A percentile compares a stretch with the other conserved stretches of the same genome.
Evolutionary conservation across 2,329 filamentous ascomycete species (phyloP).

Genomic region (Aspergillus sp.): DNA sequence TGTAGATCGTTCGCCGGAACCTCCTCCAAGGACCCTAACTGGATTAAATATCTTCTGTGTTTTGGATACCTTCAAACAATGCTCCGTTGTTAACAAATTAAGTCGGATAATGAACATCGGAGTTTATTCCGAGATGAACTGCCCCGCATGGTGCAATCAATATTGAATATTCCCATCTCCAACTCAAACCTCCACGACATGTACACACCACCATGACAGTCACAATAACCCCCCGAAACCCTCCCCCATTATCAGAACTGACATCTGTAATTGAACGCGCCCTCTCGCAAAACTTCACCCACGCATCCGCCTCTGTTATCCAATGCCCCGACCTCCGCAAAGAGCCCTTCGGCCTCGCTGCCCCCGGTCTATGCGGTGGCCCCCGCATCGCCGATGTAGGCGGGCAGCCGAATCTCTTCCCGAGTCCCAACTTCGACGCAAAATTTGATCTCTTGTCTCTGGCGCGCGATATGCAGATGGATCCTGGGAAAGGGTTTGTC

Average conservation of each 20-base stretch:
- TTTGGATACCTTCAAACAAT: too few relatives aligned
- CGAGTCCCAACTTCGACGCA: conserved; percentile 33
- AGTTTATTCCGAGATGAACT: too few relatives aligned
- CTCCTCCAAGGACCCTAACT: too few relatives aligned
- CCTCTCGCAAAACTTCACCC: neutral
- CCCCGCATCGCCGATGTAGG: conserved; percentile 46
- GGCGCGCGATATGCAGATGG: conserved; percentile 39
- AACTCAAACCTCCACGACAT: neutral
- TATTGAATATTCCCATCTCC: too few relatives aligned
- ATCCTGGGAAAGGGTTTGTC: conserved; percentile 29
- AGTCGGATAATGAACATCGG: too few relatives aligned
- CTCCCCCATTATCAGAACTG: conserved; percentile 1
- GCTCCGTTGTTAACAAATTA: too few relatives aligned
- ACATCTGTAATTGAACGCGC: neutral
- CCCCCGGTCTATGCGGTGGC: conserved; percentile 41
- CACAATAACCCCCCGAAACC: neutral
- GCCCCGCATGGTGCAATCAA: too few relatives aligned
- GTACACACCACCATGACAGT: neutral
- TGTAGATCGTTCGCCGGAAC: too few relatives aligned
- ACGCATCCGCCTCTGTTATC: neutral
- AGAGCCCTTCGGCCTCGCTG: conserved; percentile 9
- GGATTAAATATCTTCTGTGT: too few relatives aligned
- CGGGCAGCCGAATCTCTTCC: conserved; percentile 44
- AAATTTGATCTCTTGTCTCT: conserved; percentile 30
- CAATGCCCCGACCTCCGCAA: conserved; percentile 8